A percentile compares a stretch with the other conserved stretches of the same genome.
Evolutionary conservation across 202 grass and related monocot genomes (phyloP).

Genomic region (Brachypodium distachyon): DNA sequence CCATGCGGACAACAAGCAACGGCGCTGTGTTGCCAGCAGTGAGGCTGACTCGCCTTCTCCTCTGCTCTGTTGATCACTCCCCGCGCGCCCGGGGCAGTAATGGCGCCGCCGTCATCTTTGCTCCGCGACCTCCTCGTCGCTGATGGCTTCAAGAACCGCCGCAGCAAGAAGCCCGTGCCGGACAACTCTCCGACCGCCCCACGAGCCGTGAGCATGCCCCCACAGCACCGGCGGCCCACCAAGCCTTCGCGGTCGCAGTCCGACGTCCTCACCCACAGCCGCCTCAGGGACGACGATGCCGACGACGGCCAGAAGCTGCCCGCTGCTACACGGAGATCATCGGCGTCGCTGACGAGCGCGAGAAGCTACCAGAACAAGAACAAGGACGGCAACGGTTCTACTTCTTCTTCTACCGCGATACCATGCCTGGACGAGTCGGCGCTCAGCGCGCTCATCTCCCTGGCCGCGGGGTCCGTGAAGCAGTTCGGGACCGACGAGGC

Average conservation of each 20-base stretch:
- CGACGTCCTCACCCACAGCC: conserved; percentile 34
- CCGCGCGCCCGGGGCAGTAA: not conserved
- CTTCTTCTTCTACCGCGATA: not conserved
- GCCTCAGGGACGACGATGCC: not conserved
- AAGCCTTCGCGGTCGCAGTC: conserved; percentile 44
- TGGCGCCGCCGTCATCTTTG: conserved; percentile 36
- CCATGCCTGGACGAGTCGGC: conserved; percentile 48
- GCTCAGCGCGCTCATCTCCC: conserved; percentile 46
- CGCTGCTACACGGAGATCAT: not conserved
- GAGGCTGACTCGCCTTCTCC: not conserved
- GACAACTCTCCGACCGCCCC: not conserved
- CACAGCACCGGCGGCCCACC: conserved; percentile 8
- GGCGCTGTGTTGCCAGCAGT: not conserved
- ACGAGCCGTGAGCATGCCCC: conserved; percentile 33
- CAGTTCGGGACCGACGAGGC: conserved; percentile 28
- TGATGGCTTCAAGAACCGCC: conserved; percentile 58
- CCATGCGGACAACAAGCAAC: conserved; percentile 2
- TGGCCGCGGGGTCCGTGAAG: conserved; percentile 30
- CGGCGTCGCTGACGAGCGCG: conserved; percentile 12
- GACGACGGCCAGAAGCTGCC: not conserved
- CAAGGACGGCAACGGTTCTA: not conserved
- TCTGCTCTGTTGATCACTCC: not conserved
- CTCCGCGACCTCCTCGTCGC: conserved; percentile 52
- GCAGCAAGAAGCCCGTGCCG: not conserved
- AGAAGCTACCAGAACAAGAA: conserved; percentile 17